A percentile compares a stretch with the other conserved stretches of the same genome.
Evolutionary conservation across 805 yeast species (phyloP).

Genomic region (Cyberlindnera nakhonratchasimensis): DNA sequence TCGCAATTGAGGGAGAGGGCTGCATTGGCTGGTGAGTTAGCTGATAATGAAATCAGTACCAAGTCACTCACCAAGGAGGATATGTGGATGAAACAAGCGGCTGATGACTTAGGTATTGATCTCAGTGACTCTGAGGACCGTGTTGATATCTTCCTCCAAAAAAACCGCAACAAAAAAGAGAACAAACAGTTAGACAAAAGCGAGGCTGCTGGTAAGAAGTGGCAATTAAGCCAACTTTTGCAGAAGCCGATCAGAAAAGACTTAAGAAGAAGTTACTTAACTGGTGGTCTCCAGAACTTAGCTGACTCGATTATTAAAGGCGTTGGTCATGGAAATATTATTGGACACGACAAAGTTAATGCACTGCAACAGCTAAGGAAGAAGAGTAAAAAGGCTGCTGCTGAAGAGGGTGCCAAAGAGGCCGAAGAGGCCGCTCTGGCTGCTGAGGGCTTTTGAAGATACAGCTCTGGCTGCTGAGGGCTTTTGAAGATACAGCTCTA

Average conservation of each 20-base stretch:
- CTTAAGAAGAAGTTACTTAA: conserved; percentile 66
- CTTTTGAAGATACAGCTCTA: not conserved
- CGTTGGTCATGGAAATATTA: conserved; percentile 58
- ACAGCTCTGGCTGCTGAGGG: not conserved
- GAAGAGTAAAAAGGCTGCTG: conserved; percentile 10
- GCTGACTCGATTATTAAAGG: conserved; percentile 75
- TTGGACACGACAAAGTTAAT: conserved; percentile 65
- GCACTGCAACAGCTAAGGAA: conserved; percentile 62
- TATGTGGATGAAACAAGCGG: conserved; percentile 84
- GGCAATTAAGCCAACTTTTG: conserved; percentile 52
- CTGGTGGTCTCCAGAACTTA: conserved; percentile 73
- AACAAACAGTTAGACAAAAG: conserved; percentile 50
- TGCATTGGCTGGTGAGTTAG: conserved; percentile 64
- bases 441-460: not conserved
- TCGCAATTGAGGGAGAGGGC: conserved; percentile 69
- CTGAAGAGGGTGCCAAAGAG: conserved; percentile 5
- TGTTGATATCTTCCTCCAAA: conserved; percentile 64
- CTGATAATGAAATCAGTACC: conserved; percentile 63
- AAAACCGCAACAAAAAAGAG: conserved; percentile 55
- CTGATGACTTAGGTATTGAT: conserved; percentile 87
- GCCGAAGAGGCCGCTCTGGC: conserved; percentile 2
- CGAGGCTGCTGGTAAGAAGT: conserved; percentile 44
- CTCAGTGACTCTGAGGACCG: conserved; percentile 67
- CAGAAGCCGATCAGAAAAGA: conserved; percentile 55
- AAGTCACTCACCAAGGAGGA: conserved; percentile 64